These are phyloP conservation scores for Puccinia triticina DNA, from an alignment of 1,284 basidiomycete genomes.

Conservation along the genomic window DNA sequence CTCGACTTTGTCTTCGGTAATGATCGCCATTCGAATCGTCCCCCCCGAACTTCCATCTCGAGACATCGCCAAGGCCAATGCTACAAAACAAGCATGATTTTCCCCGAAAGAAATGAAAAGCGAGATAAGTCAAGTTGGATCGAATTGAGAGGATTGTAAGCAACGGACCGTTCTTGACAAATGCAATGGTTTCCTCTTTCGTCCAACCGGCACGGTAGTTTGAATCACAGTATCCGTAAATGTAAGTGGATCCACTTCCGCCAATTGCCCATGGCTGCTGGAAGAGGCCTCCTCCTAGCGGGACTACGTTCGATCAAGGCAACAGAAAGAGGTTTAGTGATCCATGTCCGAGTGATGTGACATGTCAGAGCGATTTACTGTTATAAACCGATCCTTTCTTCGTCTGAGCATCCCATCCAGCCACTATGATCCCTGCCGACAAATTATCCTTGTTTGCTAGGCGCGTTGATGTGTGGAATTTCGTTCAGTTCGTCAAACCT, in stretches of 20 bases:
- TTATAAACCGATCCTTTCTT: conserved; percentile 94
- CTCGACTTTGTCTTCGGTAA: conserved; percentile 88
- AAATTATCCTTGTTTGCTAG: conserved; percentile 63
- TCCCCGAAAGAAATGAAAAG: conserved; percentile 38
- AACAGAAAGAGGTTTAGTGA: conserved; percentile 59
- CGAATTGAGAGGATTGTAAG: background rate
- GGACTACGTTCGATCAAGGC: conserved; percentile 63
- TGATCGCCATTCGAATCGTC: conserved; percentile 94
- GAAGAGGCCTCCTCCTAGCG: conserved; percentile 89
- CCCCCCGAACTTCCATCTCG: conserved; percentile 98
- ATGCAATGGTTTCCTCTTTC: conserved; percentile 84
- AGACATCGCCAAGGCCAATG: conserved; percentile 92
- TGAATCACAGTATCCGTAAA: conserved; percentile 98
- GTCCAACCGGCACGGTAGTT: conserved; percentile 96
- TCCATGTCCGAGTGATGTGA: conserved; percentile 55
- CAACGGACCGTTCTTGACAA: conserved; percentile 89
- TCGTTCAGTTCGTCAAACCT: background rate
- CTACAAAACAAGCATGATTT: conserved; percentile 62
- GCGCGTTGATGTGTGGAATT: background rate
- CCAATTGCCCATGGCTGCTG: conserved; percentile 96
- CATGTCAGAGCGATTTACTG: conserved; percentile 61
- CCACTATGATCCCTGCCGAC: conserved; percentile 94
- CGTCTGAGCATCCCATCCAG: conserved; percentile 88
- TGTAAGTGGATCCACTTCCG: conserved; percentile 96
- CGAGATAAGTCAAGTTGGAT: background rate